phyloP scores from a whole-genome alignment of 306 rosid genomes.

The Spatholobus suberectus region DNA sequence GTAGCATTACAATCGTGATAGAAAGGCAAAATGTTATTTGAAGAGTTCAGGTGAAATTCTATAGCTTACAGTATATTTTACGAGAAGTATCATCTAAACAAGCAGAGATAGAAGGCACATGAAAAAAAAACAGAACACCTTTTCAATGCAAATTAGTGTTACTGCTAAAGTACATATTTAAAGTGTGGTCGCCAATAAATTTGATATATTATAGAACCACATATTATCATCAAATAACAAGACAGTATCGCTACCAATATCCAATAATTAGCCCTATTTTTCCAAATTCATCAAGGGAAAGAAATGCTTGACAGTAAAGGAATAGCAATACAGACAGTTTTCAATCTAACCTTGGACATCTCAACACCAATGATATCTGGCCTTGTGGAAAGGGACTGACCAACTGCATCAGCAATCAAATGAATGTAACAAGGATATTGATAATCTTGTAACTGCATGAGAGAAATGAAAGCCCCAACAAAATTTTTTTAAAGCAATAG shows the following conservation, averaged over 20 bases:
- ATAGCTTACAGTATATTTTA: background rate
- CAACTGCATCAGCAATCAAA: conserved; percentile 90
- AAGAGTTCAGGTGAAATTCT: conserved; percentile 14
- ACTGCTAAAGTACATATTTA: conserved; percentile 20
- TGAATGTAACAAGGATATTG: conserved; percentile 62
- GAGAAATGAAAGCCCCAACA: conserved; percentile 47
- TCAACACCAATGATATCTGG: conserved; percentile 96
- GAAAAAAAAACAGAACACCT: background rate
- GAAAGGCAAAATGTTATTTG: background rate
- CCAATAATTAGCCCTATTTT: conserved; percentile 15
- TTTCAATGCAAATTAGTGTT: conserved; percentile 9
- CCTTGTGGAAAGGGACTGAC: conserved; percentile 97
- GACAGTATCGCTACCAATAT: background rate
- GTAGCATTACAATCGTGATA: conserved; percentile 27
- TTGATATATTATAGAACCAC: background rate
- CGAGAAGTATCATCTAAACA: conserved; percentile 24
- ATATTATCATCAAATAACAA: conserved; percentile 34
- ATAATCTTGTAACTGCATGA: conserved; percentile 53
- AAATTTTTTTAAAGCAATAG: conserved; percentile 36
- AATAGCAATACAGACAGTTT: background rate
- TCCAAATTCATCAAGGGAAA: conserved; percentile 28
- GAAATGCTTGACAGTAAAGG: conserved; percentile 26
- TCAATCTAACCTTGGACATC: conserved; percentile 81
- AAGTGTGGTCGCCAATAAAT: conserved; percentile 1
- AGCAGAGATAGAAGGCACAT: conserved; percentile 17